A percentile compares a stretch with the other conserved stretches of the same genome.
Conservation (phyloP, 2,329 filamentous ascomycete species). For the Alternaria alternata region DNA sequence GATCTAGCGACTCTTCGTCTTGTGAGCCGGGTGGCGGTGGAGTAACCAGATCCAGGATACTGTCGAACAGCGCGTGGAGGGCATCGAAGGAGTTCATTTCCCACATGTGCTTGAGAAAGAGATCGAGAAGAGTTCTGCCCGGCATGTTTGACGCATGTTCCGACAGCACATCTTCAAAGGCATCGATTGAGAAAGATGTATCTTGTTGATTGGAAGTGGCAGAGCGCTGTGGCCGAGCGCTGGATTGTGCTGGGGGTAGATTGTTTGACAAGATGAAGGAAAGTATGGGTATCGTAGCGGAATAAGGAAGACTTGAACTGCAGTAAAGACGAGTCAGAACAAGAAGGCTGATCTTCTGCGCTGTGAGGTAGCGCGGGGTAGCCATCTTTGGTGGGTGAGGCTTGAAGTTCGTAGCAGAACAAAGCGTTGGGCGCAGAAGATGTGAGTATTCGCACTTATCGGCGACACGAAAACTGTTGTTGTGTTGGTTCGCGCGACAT, state of each 20-base stretch:
- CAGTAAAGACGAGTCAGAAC: conserved; percentile 83
- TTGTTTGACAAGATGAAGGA: conserved; percentile 80
- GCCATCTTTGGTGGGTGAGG: conserved; percentile 28
- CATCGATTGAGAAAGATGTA: conserved; percentile 44
- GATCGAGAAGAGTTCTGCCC: conserved; percentile 85
- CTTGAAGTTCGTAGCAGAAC: conserved; percentile 6
- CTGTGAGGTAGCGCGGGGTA: conserved; percentile 87
- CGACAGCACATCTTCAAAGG: conserved; percentile 59
- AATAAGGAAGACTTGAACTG: conserved; percentile 71
- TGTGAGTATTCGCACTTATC: not conserved
- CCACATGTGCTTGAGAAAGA: conserved; percentile 84
- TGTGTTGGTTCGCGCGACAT: not conserved
- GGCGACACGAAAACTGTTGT: not conserved
- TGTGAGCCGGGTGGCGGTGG: conserved; percentile 48
- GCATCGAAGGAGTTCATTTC: conserved; percentile 81
- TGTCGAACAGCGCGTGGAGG: conserved; percentile 77
- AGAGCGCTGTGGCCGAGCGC: conserved; percentile 28
- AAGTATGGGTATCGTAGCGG: conserved; percentile 76
- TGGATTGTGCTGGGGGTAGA: conserved; percentile 50
- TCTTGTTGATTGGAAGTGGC: conserved; percentile 45
- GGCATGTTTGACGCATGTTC: conserved; percentile 64
- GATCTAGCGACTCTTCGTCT: conserved; percentile 40
- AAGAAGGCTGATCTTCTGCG: conserved; percentile 84
- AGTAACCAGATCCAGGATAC: conserved; percentile 65
- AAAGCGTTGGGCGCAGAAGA: not conserved